These are phyloP conservation scores for Knufia fluminis DNA, from an alignment of 2,329 filamentous ascomycete species.

Conservation along the genomic window DNA sequence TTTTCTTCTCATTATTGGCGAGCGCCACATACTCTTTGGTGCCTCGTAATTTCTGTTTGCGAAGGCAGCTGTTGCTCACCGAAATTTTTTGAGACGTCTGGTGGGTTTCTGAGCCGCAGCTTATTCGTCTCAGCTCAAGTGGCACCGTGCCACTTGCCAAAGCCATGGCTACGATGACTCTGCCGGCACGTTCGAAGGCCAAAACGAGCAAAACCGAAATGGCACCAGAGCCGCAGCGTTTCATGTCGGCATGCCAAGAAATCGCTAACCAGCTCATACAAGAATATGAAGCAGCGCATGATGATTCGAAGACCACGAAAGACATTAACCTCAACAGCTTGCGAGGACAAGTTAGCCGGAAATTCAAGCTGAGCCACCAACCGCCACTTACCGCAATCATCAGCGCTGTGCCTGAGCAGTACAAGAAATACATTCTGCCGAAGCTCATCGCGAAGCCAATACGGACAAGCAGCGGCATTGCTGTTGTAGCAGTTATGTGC, in stretches of 20 bases:
- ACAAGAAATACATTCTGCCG: constrained; percentile 97
- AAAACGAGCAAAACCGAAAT: constrained; percentile 62
- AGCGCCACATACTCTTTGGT: no score
- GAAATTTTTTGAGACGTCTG: no score
- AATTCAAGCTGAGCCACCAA: constrained; percentile 78
- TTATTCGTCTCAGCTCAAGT: no score
- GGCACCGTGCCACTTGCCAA: neutral
- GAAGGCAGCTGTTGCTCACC: no score
- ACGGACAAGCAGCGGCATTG: constrained; percentile 68
- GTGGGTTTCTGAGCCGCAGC: no score
- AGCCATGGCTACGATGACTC: constrained; percentile 51
- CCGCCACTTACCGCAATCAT: constrained; percentile 95
- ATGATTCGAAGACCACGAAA: constrained; percentile 62
- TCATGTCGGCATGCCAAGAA: constrained; percentile 87
- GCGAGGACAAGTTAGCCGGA: constrained; percentile 79
- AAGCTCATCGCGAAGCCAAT: constrained; percentile 97
- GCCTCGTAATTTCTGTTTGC: no score
- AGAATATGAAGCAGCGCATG: constrained; percentile 74
- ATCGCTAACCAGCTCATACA: constrained; percentile 90
- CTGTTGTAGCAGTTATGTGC: constrained; percentile 81
- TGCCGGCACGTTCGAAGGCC: constrained; percentile 38
- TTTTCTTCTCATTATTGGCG: no score
- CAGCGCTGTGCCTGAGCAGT: constrained; percentile 95
- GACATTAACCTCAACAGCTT: constrained; percentile 90
- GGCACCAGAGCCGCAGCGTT: constrained; percentile 87